Conservation (phyloP, 202 grass and related monocot species). For the Panicum virgatum region DNA sequence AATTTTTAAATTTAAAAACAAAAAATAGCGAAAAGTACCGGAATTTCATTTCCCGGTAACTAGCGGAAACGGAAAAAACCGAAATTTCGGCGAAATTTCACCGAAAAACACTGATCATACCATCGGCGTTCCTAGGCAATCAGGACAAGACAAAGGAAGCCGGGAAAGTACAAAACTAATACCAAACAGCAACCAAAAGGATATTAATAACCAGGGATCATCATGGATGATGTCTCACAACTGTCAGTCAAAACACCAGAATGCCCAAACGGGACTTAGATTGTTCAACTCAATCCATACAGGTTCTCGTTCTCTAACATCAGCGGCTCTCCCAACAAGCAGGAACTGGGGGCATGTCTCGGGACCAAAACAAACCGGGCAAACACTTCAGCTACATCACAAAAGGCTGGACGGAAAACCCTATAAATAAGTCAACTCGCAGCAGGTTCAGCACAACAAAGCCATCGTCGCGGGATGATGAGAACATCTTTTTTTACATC, state of each 20-base stretch:
- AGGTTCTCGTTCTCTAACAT: constrained; percentile 42
- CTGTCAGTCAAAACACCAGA: background rate
- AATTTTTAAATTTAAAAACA: no score
- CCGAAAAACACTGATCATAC: no score
- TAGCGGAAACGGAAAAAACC: no score
- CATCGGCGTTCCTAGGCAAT: background rate
- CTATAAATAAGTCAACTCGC: constrained; percentile 55
- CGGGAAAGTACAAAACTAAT: background rate
- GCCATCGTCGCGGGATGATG: constrained; percentile 8
- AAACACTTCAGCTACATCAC: constrained; percentile 53
- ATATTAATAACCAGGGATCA: background rate
- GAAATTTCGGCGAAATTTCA: no score
- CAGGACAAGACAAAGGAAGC: background rate
- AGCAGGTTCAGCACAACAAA: constrained; percentile 39
- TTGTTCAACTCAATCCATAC: constrained; percentile 50
- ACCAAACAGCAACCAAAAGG: background rate
- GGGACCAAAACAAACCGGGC: constrained; percentile 25
- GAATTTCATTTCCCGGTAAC: no score
- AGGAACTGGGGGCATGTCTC: background rate
- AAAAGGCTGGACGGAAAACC: constrained; percentile 47
- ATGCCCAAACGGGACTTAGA: constrained; percentile 13
- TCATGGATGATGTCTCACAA: constrained; percentile 21
- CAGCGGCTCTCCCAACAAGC: constrained; percentile 41
- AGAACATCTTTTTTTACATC: constrained; percentile 57
- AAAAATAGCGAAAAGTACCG: no score